A percentile compares a stretch with the other conserved stretches of the same genome.
These are phyloP conservation scores for Citrus trifoliata DNA, from an alignment of 345 rosid species.

Conservation along the genomic window DNA sequence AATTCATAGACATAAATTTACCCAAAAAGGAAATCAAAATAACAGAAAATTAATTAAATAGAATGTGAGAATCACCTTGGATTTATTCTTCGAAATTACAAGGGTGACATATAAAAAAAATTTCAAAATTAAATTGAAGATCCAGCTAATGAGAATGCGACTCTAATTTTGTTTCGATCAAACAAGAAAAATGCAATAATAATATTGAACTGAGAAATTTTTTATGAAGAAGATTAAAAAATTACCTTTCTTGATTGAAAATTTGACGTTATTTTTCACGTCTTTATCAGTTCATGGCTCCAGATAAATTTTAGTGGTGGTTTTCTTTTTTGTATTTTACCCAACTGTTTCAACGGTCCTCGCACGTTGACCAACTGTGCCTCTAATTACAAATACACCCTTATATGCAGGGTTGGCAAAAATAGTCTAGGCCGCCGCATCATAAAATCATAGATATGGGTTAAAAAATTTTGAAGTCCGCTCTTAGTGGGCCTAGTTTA, in stretches of 20 bases:
- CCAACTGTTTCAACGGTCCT: not conserved
- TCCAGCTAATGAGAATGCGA: not conserved
- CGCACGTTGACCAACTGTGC: not conserved
- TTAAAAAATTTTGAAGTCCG: no score
- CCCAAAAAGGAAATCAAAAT: not conserved
- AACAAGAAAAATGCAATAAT: not conserved
- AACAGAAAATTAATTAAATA: not conserved
- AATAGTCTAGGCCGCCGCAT: no score
- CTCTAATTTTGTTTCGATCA: not conserved
- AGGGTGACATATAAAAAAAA: no score
- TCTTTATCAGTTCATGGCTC: not conserved
- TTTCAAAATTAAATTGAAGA: not conserved
- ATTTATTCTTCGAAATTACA: not conserved
- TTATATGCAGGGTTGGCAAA: not conserved
- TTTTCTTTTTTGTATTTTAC: not conserved
- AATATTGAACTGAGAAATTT: not conserved
- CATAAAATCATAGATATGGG: no score
- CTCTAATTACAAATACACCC: not conserved
- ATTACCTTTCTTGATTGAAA: not conserved
- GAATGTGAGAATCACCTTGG: constrained; percentile 4
- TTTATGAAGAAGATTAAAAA: not conserved
- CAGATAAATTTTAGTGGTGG: not conserved
- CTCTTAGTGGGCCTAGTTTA: no score
- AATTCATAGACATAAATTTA: not conserved
- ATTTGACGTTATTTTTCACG: not conserved